Evolutionary conservation across 2,329 filamentous ascomycete species (phyloP).

Genomic region (Sporothrix brasiliensis): DNA sequence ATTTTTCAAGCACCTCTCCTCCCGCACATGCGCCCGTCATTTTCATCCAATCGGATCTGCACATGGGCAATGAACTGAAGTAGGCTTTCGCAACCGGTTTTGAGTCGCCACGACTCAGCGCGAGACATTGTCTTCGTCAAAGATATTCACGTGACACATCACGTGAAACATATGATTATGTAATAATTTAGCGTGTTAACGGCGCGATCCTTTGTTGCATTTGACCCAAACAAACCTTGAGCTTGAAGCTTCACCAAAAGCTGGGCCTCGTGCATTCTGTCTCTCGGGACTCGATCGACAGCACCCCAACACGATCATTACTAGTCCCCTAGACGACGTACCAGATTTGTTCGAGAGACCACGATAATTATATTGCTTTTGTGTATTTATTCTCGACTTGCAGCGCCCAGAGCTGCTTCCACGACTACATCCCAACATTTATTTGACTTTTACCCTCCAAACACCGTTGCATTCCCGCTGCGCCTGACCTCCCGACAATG

Average conservation of each 20-base stretch:
- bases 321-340: background rate
- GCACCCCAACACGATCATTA: background rate
- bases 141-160: background rate
- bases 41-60: conserved; percentile 26
- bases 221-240: conserved; percentile 26
- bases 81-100: conserved; percentile 9
- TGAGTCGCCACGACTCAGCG: conserved; percentile 8
- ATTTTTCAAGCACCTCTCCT: background rate
- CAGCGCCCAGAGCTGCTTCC: background rate
- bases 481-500: conserved; percentile 25
- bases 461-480: conserved; percentile 1
- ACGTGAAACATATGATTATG: background rate
- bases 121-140: background rate
- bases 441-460: background rate
- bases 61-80: conserved; percentile 11
- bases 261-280: conserved; percentile 12
- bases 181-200: background rate
- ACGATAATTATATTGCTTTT: background rate
- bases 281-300: background rate
- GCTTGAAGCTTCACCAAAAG: conserved; percentile 30
- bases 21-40: background rate
- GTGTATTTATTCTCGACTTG: conserved; percentile 8
- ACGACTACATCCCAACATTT: background rate
- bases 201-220: conserved; percentile 10
- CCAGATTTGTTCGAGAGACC: background rate